These are phyloP conservation scores for Chlamydomonas applanata DNA, from an alignment of 139 green algal species.

Conservation along the genomic window DNA sequence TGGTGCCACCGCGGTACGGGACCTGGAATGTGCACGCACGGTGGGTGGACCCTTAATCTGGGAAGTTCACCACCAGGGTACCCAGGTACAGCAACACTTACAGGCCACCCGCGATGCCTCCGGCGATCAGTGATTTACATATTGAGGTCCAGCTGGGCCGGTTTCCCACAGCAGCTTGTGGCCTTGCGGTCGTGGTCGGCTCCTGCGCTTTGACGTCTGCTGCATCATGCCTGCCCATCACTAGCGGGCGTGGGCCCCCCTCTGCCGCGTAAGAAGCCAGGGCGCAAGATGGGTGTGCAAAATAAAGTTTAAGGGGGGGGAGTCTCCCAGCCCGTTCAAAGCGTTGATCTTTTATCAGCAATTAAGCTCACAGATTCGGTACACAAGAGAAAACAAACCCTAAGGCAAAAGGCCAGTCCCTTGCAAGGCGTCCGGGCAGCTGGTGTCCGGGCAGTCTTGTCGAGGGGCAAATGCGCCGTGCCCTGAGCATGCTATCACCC, in stretches of 20 bases:
- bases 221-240: background rate
- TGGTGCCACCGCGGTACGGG: conserved; percentile 95
- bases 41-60: background rate
- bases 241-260: background rate
- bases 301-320: too few relatives aligned
- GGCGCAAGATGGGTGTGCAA: background rate
- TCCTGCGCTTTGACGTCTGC: background rate
- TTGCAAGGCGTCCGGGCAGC: too few relatives aligned
- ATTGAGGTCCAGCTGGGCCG: conserved; percentile 46
- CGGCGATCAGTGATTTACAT: conserved; percentile 79
- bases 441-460: too few relatives aligned
- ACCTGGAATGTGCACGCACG: conserved; percentile 54
- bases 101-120: conserved; percentile 88
- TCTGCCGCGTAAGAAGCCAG: background rate
- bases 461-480: too few relatives aligned
- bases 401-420: too few relatives aligned
- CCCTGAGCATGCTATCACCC: too few relatives aligned
- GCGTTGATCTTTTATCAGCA: too few relatives aligned
- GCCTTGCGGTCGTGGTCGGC: background rate
- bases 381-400: too few relatives aligned
- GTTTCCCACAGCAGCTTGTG: background rate
- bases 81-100: conserved; percentile 60
- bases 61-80: background rate
- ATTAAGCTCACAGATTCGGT: too few relatives aligned
- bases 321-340: too few relatives aligned